These are phyloP conservation scores for Scenedesmus sp. DNA, from an alignment of 163 green algal species.

Conservation along the genomic window DNA sequence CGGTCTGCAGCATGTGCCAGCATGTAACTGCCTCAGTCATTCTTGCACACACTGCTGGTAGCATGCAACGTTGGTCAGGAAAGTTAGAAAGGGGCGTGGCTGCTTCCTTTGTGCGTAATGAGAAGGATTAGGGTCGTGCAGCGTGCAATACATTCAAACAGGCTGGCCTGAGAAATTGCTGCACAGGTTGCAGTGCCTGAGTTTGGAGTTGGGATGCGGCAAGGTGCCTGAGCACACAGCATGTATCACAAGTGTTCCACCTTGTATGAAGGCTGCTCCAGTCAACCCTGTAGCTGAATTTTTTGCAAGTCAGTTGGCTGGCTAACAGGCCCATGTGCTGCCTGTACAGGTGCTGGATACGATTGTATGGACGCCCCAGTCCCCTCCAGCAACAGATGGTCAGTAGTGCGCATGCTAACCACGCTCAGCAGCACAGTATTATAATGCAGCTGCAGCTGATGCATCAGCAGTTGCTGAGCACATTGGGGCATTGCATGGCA, in stretches of 20 bases:
- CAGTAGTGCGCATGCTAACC: neutral
- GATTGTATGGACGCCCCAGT: slow-evolving; percentile 35
- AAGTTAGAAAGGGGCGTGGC: no score
- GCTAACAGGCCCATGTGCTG: neutral
- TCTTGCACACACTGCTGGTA: neutral
- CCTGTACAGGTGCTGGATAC: slow-evolving; percentile 42
- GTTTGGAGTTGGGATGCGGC: neutral
- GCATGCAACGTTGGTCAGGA: neutral
- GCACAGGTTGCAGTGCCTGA: neutral
- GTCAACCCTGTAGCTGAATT: neutral
- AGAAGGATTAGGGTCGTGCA: neutral
- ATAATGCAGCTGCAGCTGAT: neutral
- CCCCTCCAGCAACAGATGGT: slow-evolving; percentile 47
- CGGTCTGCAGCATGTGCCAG: neutral
- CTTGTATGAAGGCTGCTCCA: neutral
- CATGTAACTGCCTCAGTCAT: neutral
- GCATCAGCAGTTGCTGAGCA: neutral
- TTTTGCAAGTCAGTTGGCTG: neutral
- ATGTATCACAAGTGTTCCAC: neutral
- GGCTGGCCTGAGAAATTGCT: neutral
- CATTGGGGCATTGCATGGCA: neutral
- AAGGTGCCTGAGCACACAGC: neutral
- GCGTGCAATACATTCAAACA: neutral
- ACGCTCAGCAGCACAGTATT: neutral
- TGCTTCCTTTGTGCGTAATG: neutral